phyloP scores from a whole-genome alignment of 257 asterid genomes.

The Cordia subcordata region DNA sequence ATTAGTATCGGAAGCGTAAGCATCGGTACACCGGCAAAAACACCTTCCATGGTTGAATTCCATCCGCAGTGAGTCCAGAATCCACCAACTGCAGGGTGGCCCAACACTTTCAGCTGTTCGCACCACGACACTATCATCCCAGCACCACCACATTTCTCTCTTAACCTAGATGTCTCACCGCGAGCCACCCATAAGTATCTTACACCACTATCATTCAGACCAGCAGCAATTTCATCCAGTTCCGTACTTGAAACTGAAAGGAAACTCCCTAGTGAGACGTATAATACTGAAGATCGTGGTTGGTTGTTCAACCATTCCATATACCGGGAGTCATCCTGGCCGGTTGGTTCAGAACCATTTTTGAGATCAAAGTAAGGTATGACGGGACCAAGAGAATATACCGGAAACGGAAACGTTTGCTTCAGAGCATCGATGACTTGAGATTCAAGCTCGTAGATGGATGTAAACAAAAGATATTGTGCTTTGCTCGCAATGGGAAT shows the following conservation, averaged over 20 bases:
- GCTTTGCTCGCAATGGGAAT: slow-evolving; percentile 27
- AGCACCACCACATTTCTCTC: slow-evolving; percentile 24
- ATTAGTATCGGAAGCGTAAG: slow-evolving; percentile 48
- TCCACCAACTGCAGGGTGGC: slow-evolving; percentile 55
- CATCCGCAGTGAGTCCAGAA: slow-evolving; percentile 85
- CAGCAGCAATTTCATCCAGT: slow-evolving; percentile 53
- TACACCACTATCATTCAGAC: slow-evolving; percentile 47
- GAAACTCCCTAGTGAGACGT: slow-evolving; percentile 66
- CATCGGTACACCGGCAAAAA: slow-evolving; percentile 48
- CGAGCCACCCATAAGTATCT: slow-evolving; percentile 71
- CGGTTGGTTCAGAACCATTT: slow-evolving; percentile 4
- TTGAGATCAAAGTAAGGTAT: slow-evolving; percentile 41
- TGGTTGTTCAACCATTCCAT: slow-evolving; percentile 64
- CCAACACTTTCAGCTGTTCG: slow-evolving; percentile 51
- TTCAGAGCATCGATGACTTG: slow-evolving; percentile 35
- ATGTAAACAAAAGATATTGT: slow-evolving; percentile 33
- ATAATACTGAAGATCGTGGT: slow-evolving; percentile 51
- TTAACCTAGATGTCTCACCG: slow-evolving; percentile 44
- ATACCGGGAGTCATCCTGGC: slow-evolving; percentile 16
- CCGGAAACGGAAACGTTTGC: slow-evolving; percentile 33
- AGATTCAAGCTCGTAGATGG: slow-evolving; percentile 51
- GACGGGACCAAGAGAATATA: slow-evolving; percentile 62
- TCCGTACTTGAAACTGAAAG: slow-evolving; percentile 51
- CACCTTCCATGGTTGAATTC: slow-evolving; percentile 60
- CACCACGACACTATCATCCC: slow-evolving; percentile 57